Base-by-base conservation (phyloP, 495 filamentous ascomycete species). In the Letharia columbiana region DNA sequence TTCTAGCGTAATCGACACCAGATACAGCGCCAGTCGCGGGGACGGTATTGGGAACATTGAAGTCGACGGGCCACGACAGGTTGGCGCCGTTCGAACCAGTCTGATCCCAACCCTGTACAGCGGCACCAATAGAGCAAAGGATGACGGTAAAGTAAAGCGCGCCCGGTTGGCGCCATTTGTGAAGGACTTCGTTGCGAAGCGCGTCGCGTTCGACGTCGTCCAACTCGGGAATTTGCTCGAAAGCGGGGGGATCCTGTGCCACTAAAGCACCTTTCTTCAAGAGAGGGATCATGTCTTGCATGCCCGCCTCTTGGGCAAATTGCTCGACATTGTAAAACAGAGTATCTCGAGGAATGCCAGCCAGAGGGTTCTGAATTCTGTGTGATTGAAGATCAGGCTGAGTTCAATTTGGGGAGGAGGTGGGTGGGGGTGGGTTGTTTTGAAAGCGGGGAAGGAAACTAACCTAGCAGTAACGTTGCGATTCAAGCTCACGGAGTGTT, bases 11-110 rank as follows among this genome's bases (percentile, higher is more conserved):
- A 57, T 76, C 64, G 1, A 75, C 72, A 60, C 71, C 71, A 23
- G 42, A 52, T 11, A 45, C 59, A 37, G 73, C 62, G 7, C 64
- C 65, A 35, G 45, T 41, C 3, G 33, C 23, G 6, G 60, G 54
- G 12, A 67, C 71, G 0, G 56, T 58, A 18, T 77, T 72, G 2
- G 80, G 79, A 49, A 89, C 86, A 28, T 82, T 82, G 67, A 89
- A 85, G 40, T 81, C 81, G 37, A 71, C 65, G 1, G 84, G 83
- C 72, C 87, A 89, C 28, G 79, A 80, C 50, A 90, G 71, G 63
- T 89, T 89, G 41, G 87, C 87, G 57, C 86, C 87, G 67, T 90
- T 89, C 60, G 83, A 85, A n/a, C 86, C 86, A n/a, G 87, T 88
- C 68, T 89, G 86, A 72, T 89, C 87, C 86, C 86, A 89, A 40